Conservation (phyloP, 108 stramenopile genomes). For the Fistulifera pelliculosa region DNA sequence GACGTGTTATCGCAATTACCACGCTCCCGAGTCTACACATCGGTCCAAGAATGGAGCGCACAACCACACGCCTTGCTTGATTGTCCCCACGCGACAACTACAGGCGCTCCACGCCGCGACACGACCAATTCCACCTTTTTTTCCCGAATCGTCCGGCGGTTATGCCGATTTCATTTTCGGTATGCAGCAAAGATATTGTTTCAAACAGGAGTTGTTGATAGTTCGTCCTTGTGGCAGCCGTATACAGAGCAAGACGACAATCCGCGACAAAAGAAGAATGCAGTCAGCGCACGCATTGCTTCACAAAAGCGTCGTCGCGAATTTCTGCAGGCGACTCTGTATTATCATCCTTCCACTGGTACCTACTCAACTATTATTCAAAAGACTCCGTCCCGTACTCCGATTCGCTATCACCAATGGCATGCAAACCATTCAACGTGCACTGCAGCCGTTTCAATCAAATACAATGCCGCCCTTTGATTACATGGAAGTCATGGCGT, state of each 20-base stretch:
- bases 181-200: constrained; percentile 60
- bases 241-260: too few species aligned
- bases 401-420: constrained; percentile 93
- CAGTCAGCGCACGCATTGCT: constrained; percentile 11
- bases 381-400: constrained; percentile 36
- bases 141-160: constrained; percentile 57
- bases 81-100: too few species aligned
- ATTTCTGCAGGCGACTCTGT: constrained; percentile 49
- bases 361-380: constrained; percentile 21
- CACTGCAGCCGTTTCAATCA: constrained; percentile 44
- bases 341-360: constrained; percentile 35
- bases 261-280: too few species aligned
- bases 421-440: constrained; percentile 91
- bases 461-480: constrained; percentile 30
- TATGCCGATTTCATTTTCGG: constrained; percentile 76
- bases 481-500: constrained; percentile 97
- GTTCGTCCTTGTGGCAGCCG: too few species aligned
- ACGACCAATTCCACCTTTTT: constrained; percentile 1
- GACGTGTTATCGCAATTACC: too few species aligned
- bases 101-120: too few species aligned
- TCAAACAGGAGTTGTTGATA: not conserved
- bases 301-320: constrained; percentile 30
- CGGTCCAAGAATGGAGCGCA: not conserved
- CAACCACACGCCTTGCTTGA: too few species aligned
- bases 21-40: too few species aligned